These are phyloP conservation scores for Suillus bovinus DNA, from an alignment of 768 basidiomycete genomes.

Conservation along the genomic window DNA sequence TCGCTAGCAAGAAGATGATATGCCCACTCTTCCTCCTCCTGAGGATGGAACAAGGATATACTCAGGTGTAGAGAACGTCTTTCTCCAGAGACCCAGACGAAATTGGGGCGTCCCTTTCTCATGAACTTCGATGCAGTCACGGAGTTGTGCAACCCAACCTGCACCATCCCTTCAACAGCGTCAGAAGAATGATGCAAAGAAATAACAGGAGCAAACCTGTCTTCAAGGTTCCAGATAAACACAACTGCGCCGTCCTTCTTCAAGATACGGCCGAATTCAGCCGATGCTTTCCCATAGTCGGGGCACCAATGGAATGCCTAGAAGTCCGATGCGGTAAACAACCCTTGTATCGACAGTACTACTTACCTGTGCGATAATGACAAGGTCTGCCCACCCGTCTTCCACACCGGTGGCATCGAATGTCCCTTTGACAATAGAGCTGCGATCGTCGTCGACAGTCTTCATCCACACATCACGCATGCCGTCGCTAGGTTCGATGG, in stretches of 20 bases:
- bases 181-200: background rate
- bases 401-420: conserved; percentile 65
- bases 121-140: conserved; percentile 66
- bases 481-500: conserved; percentile 83
- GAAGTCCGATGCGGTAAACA: background rate
- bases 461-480: conserved; percentile 77
- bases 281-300: conserved; percentile 67
- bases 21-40: conserved; percentile 54
- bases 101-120: conserved; percentile 83
- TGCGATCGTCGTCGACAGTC: conserved; percentile 53
- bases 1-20: conserved; percentile 54
- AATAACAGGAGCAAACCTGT: conserved; percentile 46
- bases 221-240: conserved; percentile 92
- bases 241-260: conserved; percentile 71
- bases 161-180: conserved; percentile 47
- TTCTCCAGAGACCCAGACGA: conserved; percentile 73
- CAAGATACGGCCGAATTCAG: conserved; percentile 79
- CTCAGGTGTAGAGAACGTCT: conserved; percentile 59
- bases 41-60: conserved; percentile 64
- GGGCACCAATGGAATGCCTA: conserved; percentile 96
- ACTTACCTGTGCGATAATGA: conserved; percentile 72
- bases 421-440: conserved; percentile 59
- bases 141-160: conserved; percentile 73
- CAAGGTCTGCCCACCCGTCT: conserved; percentile 74
- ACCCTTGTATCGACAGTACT: background rate